Conservation (phyloP, 306 rosid species). For the Phaseolus lunatus region DNA sequence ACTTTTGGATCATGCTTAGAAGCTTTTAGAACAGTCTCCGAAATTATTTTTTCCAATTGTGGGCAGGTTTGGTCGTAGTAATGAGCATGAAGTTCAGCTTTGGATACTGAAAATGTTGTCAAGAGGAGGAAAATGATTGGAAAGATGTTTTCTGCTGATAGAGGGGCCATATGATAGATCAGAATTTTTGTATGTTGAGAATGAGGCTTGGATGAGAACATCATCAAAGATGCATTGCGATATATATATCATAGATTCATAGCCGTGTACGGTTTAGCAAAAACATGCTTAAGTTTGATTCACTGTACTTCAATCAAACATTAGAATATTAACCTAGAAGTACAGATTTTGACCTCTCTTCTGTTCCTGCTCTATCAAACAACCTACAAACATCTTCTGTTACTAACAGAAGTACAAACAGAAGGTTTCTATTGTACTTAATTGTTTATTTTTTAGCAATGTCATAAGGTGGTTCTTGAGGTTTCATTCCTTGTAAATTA, state of each 20-base stretch:
- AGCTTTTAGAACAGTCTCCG: conserved; percentile 64
- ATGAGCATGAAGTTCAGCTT: conserved; percentile 53
- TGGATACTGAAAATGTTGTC: conserved; percentile 44
- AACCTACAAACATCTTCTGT: conserved; percentile 28
- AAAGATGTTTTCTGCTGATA: conserved; percentile 37
- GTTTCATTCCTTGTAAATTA: conserved; percentile 15
- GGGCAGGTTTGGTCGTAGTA: conserved; percentile 71
- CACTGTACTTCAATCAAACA: conserved; percentile 54
- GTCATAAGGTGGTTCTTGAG: not conserved
- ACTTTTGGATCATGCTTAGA: conserved; percentile 72
- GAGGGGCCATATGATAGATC: conserved; percentile 50
- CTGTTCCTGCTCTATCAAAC: conserved; percentile 52
- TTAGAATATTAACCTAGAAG: conserved; percentile 49
- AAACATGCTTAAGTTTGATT: conserved; percentile 12
- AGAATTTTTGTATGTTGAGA: not conserved
- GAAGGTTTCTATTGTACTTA: not conserved
- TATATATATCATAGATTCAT: conserved; percentile 47
- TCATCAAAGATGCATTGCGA: not conserved
- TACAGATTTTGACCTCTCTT: conserved; percentile 49
- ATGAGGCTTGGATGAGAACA: conserved; percentile 41
- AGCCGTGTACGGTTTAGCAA: conserved; percentile 7
- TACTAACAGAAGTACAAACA: conserved; percentile 38
- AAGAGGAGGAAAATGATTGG: conserved; percentile 45
- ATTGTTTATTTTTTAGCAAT: conserved; percentile 7
- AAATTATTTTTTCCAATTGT: conserved; percentile 63